Percentiles rank a stretch among this genome's conserved stretches.
phyloP scores from a whole-genome alignment of 371 early-diverging fungal species.

The Entomophthora muscae region DNA sequence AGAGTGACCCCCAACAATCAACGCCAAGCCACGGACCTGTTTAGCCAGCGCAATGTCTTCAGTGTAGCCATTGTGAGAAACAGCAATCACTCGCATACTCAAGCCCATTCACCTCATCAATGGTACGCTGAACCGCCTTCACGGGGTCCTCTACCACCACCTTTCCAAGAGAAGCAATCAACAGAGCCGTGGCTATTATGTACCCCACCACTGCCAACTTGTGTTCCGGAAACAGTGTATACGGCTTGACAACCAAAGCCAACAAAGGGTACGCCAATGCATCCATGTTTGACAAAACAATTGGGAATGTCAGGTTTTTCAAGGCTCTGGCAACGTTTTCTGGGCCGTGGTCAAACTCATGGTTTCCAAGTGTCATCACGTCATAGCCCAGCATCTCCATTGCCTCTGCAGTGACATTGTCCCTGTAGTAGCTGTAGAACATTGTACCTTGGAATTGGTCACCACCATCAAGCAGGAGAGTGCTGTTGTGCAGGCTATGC shows the following conservation, averaged over 20 bases:
- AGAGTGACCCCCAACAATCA: constrained; percentile 57
- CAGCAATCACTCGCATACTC: constrained; percentile 40
- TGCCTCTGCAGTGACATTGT: constrained; percentile 26
- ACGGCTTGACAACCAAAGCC: constrained; percentile 33
- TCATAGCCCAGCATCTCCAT: constrained; percentile 36
- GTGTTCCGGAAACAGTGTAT: constrained; percentile 37
- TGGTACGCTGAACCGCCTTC: constrained; percentile 27
- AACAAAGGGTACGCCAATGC: constrained; percentile 20
- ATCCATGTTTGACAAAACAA: constrained; percentile 44
- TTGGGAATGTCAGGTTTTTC: constrained; percentile 31
- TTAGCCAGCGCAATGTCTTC: constrained; percentile 36
- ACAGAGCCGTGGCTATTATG: constrained; percentile 34
- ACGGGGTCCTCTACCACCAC: constrained; percentile 26
- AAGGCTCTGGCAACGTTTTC: constrained; percentile 25
- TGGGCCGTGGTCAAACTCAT: constrained; percentile 49
- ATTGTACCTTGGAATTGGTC: constrained; percentile 43
- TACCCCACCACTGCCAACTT: constrained; percentile 41
- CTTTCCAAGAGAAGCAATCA: constrained; percentile 28
- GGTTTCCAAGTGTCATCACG: constrained; percentile 44
- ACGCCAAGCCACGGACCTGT: constrained; percentile 23
- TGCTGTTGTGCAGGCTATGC: constrained; percentile 16
- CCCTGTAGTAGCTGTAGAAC: constrained; percentile 30
- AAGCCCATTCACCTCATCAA: constrained; percentile 18
- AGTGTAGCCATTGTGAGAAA: constrained; percentile 52
- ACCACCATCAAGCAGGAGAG: constrained; percentile 43